Evolutionary conservation across 345 rosid species (phyloP).

Genomic region (Atalantia buxifolia): DNA sequence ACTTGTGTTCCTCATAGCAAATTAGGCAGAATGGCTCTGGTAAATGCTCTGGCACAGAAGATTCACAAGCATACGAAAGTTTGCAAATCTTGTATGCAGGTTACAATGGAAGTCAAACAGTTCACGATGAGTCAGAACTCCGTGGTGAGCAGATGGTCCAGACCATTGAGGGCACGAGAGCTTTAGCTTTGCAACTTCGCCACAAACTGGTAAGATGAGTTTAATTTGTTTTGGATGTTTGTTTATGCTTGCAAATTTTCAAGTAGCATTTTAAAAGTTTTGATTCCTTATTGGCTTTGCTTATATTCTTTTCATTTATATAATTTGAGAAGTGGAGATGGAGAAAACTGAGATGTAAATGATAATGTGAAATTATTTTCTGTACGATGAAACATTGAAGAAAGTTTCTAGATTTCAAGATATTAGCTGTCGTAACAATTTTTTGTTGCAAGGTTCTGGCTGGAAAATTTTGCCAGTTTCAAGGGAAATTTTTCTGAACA

Average conservation of each 20-base stretch:
- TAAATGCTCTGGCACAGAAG: constrained; percentile 64
- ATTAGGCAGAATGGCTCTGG: constrained; percentile 76
- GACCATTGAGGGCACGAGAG: constrained; percentile 88
- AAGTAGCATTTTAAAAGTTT: not conserved
- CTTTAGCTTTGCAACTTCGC: constrained; percentile 74
- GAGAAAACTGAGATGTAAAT: not conserved
- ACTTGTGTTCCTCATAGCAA: constrained; percentile 59
- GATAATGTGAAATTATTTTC: not conserved
- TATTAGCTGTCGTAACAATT: no score
- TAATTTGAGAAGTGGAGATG: not conserved
- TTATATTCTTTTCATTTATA: not conserved
- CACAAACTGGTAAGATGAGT: constrained; percentile 72
- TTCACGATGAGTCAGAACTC: constrained; percentile 78
- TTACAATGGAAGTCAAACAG: constrained; percentile 87
- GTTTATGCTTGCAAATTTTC: not conserved
- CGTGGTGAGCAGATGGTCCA: constrained; percentile 83
- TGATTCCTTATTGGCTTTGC: not conserved
- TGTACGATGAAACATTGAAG: not conserved
- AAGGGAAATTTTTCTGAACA: no score
- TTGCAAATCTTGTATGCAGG: constrained; percentile 59
- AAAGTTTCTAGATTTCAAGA: no score
- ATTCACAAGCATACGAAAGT: constrained; percentile 73
- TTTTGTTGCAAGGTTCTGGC: no score
- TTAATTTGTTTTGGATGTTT: not conserved
- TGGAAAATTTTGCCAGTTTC: no score